phyloP scores from a whole-genome alignment of 73 alveolate species.

The Effrenium voratum region DNA sequence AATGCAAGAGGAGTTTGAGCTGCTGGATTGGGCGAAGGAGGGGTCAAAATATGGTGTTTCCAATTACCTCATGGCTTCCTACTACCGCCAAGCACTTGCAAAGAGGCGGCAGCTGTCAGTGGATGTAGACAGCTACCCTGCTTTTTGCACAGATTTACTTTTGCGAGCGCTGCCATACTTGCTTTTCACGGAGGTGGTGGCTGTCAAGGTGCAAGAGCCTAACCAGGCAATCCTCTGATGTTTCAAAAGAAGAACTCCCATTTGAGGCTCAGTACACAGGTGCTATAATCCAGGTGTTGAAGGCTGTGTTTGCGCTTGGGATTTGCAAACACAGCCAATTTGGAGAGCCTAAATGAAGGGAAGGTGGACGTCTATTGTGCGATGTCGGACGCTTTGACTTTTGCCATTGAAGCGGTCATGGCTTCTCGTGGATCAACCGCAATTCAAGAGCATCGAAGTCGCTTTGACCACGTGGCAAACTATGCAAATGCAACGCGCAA shows the following conservation, averaged over 20 bases:
- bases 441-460: conserved; percentile 12
- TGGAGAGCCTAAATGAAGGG: neutral
- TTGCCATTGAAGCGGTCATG: conserved; percentile 63
- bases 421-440: neutral
- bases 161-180: conserved; percentile 44
- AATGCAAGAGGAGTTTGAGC: neutral
- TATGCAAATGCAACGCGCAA: neutral
- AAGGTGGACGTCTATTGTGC: neutral
- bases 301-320: neutral
- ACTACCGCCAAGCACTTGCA: conserved; percentile 12
- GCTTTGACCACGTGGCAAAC: conserved; percentile 19
- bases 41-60: conserved; percentile 24
- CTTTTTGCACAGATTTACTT: neutral
- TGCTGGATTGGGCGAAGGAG: neutral
- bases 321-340: neutral
- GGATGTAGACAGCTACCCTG: neutral
- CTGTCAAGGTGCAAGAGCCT: neutral
- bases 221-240: neutral
- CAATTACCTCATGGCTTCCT: conserved; percentile 21
- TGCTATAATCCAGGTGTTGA: conserved; percentile 10
- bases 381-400: conserved; percentile 6
- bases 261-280: conserved; percentile 18
- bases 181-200: conserved; percentile 28
- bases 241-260: neutral
- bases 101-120: conserved; percentile 26